Percentiles rank a stretch among this genome's conserved stretches.
phyloP scores from a whole-genome alignment of 1,139 yeast species.

The Suhomyces wounanorum region DNA sequence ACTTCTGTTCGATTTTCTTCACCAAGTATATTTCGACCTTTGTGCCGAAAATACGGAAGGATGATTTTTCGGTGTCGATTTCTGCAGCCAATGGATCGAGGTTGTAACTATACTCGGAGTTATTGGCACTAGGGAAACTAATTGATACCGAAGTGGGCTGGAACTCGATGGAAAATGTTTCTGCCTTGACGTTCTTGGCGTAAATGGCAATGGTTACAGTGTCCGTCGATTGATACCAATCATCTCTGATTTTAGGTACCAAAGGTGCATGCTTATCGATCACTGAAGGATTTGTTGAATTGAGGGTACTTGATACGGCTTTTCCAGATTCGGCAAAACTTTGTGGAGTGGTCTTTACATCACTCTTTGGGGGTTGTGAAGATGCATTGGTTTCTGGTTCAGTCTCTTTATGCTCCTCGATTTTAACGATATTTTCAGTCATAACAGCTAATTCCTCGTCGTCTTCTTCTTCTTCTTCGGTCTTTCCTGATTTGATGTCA shows the following conservation, averaged over 20 bases:
- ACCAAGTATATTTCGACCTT: constrained; percentile 67
- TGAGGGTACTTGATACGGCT: background rate
- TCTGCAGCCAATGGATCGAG: constrained; percentile 53
- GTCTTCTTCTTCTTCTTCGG: constrained; percentile 13
- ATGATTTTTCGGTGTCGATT: constrained; percentile 50
- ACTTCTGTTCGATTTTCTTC: constrained; percentile 39
- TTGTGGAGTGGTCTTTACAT: background rate
- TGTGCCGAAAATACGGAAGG: constrained; percentile 61
- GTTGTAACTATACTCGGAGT: constrained; percentile 50
- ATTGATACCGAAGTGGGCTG: constrained; percentile 34
- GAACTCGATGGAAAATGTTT: constrained; percentile 41
- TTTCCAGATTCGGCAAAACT: background rate
- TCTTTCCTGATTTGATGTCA: constrained; percentile 26
- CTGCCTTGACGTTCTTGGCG: constrained; percentile 61
- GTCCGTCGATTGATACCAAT: constrained; percentile 74
- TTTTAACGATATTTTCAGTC: background rate
- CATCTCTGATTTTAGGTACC: constrained; percentile 56
- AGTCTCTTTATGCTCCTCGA: background rate
- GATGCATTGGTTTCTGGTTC: background rate
- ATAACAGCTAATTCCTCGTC: background rate
- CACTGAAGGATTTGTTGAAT: constrained; percentile 34
- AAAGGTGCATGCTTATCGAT: constrained; percentile 45
- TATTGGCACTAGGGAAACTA: constrained; percentile 48
- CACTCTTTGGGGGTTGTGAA: background rate
- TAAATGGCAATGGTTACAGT: constrained; percentile 70